phyloP scores from a whole-genome alignment of 1,284 basidiomycete species.

The Agroathelia rolfsii region DNA sequence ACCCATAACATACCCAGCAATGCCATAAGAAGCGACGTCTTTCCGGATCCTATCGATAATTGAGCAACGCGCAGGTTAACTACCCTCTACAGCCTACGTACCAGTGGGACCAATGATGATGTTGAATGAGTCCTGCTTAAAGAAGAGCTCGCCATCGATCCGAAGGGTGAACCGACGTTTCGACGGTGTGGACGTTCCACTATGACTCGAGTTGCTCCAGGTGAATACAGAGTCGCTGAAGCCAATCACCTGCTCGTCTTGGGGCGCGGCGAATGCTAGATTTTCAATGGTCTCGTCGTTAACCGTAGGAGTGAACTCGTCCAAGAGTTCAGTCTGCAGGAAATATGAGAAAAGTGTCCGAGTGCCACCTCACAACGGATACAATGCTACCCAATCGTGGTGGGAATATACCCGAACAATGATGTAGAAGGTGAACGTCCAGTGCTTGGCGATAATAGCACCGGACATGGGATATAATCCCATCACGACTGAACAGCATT shows the following conservation, averaged over 20 bases:
- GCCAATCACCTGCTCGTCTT: slow-evolving; percentile 16
- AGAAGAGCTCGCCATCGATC: slow-evolving; percentile 43
- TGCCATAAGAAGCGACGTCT: slow-evolving; percentile 44
- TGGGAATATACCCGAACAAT: slow-evolving; percentile 10
- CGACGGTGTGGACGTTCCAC: slow-evolving; percentile 13
- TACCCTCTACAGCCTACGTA: too few relatives aligned
- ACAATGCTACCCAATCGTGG: slow-evolving; percentile 16
- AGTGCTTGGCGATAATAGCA: neutral
- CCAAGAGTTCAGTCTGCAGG: slow-evolving; percentile 28
- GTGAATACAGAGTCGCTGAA: slow-evolving; percentile 24
- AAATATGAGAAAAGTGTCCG: neutral
- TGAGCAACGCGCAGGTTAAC: too few relatives aligned
- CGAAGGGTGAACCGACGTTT: slow-evolving; percentile 33
- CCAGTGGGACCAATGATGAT: slow-evolving; percentile 57
- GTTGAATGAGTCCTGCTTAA: slow-evolving; percentile 49
- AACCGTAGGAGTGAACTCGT: slow-evolving; percentile 22
- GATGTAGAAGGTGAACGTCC: too few relatives aligned
- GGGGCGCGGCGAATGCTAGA: slow-evolving; percentile 4
- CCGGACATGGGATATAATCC: slow-evolving; percentile 11
- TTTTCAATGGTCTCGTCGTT: slow-evolving; percentile 20
- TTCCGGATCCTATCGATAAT: too few relatives aligned
- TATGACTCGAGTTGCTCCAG: slow-evolving; percentile 17
- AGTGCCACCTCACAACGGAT: too few relatives aligned
- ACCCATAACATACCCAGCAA: slow-evolving; percentile 29
- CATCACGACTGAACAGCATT: slow-evolving; percentile 14